Evolutionary conservation across 306 rosid species (phyloP).

Genomic region (Casuarina cunninghamiana): DNA sequence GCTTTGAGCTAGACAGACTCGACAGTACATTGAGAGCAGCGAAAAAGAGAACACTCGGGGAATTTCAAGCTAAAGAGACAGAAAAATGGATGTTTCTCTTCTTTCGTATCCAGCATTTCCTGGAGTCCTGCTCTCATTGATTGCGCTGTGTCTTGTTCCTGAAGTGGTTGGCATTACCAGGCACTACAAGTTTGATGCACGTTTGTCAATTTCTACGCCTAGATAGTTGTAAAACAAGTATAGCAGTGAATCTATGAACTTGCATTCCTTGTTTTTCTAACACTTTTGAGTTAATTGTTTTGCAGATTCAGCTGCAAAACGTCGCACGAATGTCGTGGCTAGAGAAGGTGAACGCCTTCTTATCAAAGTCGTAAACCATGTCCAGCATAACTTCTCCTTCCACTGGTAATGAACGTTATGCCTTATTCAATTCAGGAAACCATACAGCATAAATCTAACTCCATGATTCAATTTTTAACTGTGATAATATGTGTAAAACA

Average conservation of each 20-base stretch:
- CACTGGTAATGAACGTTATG: slow-evolving; percentile 45
- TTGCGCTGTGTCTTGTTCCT: slow-evolving; percentile 26
- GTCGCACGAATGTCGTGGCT: slow-evolving; percentile 63
- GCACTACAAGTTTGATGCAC: slow-evolving; percentile 63
- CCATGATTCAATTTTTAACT: not conserved
- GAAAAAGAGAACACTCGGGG: not conserved
- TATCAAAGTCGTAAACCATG: slow-evolving; percentile 60
- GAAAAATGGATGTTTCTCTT: slow-evolving; percentile 36
- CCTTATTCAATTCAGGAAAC: no score
- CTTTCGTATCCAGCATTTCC: slow-evolving; percentile 19
- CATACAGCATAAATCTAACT: not conserved
- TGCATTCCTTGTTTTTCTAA: not conserved
- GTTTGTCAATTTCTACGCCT: not conserved
- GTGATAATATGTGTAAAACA: slow-evolving; percentile 14
- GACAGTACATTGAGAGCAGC: not conserved
- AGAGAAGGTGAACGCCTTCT: slow-evolving; percentile 64
- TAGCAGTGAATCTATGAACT: not conserved
- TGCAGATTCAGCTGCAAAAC: slow-evolving; percentile 49
- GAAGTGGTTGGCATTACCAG: slow-evolving; percentile 48
- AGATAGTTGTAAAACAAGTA: not conserved
- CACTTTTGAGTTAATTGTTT: not conserved
- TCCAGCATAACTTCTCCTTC: slow-evolving; percentile 50
- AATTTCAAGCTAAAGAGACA: slow-evolving; percentile 9
- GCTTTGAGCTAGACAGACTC: slow-evolving; percentile 13
- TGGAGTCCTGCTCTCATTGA: slow-evolving; percentile 28